Percentiles rank a stretch among this genome's conserved stretches.
Conservation (phyloP, 108 stramenopile genomes). For the Discostella stelligeroides region DNA sequence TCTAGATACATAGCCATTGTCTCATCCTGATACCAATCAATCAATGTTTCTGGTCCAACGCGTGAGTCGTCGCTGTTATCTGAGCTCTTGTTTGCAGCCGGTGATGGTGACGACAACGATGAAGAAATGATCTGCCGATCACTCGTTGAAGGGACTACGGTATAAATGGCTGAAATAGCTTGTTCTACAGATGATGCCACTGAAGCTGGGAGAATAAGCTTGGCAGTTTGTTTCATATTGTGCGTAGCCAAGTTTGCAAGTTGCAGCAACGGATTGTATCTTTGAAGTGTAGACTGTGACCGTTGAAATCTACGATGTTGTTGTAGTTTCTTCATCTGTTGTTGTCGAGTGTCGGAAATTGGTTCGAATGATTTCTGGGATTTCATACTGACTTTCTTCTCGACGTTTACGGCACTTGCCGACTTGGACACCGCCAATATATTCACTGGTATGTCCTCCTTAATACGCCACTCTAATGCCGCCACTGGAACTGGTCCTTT, state of each 20-base stretch:
- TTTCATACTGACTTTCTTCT: background rate
- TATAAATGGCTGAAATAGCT: slow-evolving; percentile 13
- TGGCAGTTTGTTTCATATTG: slow-evolving; percentile 27
- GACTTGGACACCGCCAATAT: slow-evolving; percentile 86
- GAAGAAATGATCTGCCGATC: background rate
- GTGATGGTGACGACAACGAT: no score
- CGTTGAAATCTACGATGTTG: slow-evolving; percentile 5
- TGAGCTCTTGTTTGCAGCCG: background rate
- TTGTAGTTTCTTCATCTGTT: slow-evolving; percentile 5
- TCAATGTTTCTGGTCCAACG: background rate
- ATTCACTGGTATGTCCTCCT: slow-evolving; percentile 93
- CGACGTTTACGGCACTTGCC: slow-evolving; percentile 25
- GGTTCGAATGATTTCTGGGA: background rate
- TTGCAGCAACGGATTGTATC: slow-evolving; percentile 9
- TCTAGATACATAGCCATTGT: slow-evolving; percentile 79
- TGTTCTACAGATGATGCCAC: slow-evolving; percentile 13
- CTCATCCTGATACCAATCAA: slow-evolving; percentile 77
- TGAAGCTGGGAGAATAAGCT: slow-evolving; percentile 15
- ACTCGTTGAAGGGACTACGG: background rate
- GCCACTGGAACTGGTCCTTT: slow-evolving; percentile 94
- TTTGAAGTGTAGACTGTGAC: background rate
- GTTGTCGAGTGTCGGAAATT: background rate
- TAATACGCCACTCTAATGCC: slow-evolving; percentile 93
- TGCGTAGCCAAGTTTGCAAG: background rate
- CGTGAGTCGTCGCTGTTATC: no score